phyloP scores from a whole-genome alignment of 108 stramenopile species.

The Fragilariopsis cylindrus region DNA sequence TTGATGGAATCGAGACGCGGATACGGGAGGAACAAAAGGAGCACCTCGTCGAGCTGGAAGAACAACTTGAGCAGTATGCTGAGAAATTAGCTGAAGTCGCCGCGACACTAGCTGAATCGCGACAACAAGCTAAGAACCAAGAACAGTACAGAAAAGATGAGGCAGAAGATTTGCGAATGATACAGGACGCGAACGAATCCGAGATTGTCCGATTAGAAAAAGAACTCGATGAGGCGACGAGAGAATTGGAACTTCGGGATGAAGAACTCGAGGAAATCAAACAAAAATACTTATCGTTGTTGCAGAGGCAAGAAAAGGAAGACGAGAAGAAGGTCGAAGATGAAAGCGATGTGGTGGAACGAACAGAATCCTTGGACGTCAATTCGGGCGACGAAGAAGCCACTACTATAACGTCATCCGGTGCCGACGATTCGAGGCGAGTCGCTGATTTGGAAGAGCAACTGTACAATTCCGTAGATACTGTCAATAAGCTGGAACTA shows the following conservation, averaged over 20 bases:
- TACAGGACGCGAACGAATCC: slow-evolving; percentile 47
- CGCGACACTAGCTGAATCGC: slow-evolving; percentile 41
- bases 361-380: background rate
- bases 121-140: slow-evolving; percentile 44
- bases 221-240: slow-evolving; percentile 46
- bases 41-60: slow-evolving; percentile 33
- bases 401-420: background rate
- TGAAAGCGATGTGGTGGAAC: background rate
- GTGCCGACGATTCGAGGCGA: background rate
- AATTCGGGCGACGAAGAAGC: background rate
- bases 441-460: slow-evolving; percentile 13
- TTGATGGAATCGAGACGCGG: background rate
- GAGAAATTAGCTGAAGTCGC: slow-evolving; percentile 56
- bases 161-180: slow-evolving; percentile 48
- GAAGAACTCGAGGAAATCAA: slow-evolving; percentile 43
- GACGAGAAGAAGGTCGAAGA: slow-evolving; percentile 28
- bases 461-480: slow-evolving; percentile 1
- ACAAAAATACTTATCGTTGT: slow-evolving; percentile 4
- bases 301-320: slow-evolving; percentile 3
- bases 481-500: slow-evolving; percentile 9
- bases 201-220: slow-evolving; percentile 50
- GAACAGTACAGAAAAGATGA: slow-evolving; percentile 53
- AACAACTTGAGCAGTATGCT: slow-evolving; percentile 36
- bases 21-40: slow-evolving; percentile 32
- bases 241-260: slow-evolving; percentile 38